A percentile compares a stretch with the other conserved stretches of the same genome.
These are phyloP conservation scores for Colletotrichum eleusines DNA, from an alignment of 2,329 filamentous ascomycete genomes.

Conservation along the genomic window DNA sequence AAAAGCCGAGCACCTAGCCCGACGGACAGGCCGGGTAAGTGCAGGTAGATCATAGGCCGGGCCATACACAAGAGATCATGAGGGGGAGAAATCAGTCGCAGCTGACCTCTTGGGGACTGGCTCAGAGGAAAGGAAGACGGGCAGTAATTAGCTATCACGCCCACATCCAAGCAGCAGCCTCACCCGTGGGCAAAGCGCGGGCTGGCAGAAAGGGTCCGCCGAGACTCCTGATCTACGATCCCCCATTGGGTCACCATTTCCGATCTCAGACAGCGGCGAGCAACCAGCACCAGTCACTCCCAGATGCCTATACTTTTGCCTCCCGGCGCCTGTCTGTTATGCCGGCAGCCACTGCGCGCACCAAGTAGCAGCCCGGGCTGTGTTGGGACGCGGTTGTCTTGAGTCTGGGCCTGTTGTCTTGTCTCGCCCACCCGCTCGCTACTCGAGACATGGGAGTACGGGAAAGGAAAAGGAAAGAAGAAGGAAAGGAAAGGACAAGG, in stretches of 20 bases:
- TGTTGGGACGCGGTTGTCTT: constrained; percentile 1
- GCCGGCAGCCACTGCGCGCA: constrained; percentile 13
- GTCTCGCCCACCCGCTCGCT: not conserved
- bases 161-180: not conserved
- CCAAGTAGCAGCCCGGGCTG: not conserved
- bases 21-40: not conserved
- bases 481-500: not conserved
- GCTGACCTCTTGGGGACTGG: not conserved
- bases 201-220: not conserved
- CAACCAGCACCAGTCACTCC: constrained; percentile 3
- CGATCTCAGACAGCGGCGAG: constrained; percentile 26
- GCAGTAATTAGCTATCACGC: not conserved
- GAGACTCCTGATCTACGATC: constrained; percentile 22
- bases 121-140: not conserved
- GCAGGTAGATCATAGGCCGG: not conserved
- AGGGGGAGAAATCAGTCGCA: not conserved
- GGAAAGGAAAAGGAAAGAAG: not conserved
- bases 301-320: not conserved
- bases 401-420: not conserved
- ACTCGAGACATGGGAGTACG: constrained; percentile 1
- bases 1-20: not conserved
- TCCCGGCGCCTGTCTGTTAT: not conserved
- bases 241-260: constrained; percentile 6
- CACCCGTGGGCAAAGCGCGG: not conserved
- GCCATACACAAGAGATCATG: not conserved